These are phyloP conservation scores for Setomelanomma holmii DNA, from an alignment of 2,329 filamentous ascomycete species.

Conservation along the genomic window DNA sequence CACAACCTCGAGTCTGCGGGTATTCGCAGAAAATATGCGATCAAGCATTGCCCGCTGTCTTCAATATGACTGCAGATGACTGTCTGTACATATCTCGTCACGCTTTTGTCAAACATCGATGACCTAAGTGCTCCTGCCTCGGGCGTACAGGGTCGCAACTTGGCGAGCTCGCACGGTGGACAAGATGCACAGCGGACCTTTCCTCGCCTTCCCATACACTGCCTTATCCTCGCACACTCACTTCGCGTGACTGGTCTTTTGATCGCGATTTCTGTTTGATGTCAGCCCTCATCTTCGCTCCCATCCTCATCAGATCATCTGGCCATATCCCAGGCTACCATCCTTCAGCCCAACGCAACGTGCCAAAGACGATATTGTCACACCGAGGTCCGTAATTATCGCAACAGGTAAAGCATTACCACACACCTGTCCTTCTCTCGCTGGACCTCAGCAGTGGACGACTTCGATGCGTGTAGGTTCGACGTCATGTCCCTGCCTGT, in stretches of 20 bases:
- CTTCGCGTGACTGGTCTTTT: too few relatives aligned
- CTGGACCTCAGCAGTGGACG: too few relatives aligned
- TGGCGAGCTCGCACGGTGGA: neutral
- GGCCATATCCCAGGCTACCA: too few relatives aligned
- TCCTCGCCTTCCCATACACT: neutral
- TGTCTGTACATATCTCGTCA: neutral
- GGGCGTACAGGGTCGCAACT: neutral
- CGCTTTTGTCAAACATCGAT: neutral
- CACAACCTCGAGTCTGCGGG: neutral
- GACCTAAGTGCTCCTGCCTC: neutral
- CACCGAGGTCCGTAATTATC: too few relatives aligned
- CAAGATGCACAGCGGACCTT: neutral
- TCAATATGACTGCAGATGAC: neutral
- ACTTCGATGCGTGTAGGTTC: neutral
- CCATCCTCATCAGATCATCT: too few relatives aligned
- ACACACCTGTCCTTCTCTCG: too few relatives aligned
- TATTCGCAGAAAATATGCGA: neutral
- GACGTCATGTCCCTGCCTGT: constrained; percentile 37
- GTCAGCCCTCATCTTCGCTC: too few relatives aligned
- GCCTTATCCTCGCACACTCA: too few relatives aligned
- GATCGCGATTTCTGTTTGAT: too few relatives aligned
- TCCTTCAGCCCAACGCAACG: too few relatives aligned
- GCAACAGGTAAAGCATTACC: too few relatives aligned
- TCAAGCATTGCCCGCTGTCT: neutral
- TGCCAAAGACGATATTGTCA: too few relatives aligned